These are phyloP conservation scores for Ramaria rubella DNA, from an alignment of 768 basidiomycete species.

Conservation along the genomic window DNA sequence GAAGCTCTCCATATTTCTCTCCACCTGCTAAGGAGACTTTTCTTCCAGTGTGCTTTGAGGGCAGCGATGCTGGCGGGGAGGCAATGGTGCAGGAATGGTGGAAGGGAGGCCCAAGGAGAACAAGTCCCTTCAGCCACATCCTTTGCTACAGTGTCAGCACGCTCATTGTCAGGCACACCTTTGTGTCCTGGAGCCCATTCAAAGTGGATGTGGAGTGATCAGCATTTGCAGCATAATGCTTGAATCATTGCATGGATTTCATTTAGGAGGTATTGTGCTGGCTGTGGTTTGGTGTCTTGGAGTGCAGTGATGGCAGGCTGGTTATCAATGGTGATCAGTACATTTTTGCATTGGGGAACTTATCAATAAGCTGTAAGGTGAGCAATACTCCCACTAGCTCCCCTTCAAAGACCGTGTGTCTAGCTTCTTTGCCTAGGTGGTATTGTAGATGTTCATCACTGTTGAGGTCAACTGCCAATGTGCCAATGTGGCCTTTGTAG, in stretches of 20 bases:
- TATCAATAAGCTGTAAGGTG: constrained; percentile 9
- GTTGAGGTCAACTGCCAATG: constrained; percentile 9
- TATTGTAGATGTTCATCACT: neutral
- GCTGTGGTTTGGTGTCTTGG: neutral
- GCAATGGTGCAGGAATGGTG: neutral
- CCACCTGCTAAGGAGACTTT: neutral
- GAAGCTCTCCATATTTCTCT: neutral
- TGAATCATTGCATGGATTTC: constrained; percentile 8
- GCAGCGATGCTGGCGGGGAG: neutral
- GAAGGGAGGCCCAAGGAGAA: neutral
- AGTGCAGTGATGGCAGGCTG: constrained; percentile 12
- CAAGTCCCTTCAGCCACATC: constrained; percentile 5
- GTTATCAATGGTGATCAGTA: constrained; percentile 13
- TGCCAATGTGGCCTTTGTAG: constrained; percentile 13
- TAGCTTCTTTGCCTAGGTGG: constrained; percentile 5
- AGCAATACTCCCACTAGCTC: constrained; percentile 13
- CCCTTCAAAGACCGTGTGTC: constrained; percentile 20
- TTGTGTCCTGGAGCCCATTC: constrained; percentile 19
- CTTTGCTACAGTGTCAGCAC: constrained; percentile 22
- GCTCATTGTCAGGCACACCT: constrained; percentile 15
- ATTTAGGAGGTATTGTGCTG: constrained; percentile 13
- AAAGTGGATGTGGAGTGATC: neutral
- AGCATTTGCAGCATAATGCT: neutral
- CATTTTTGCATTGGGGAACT: neutral
- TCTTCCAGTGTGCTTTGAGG: neutral